These are phyloP conservation scores for Breviolum minutum DNA, from an alignment of 73 alveolate genomes.

Conservation along the genomic window DNA sequence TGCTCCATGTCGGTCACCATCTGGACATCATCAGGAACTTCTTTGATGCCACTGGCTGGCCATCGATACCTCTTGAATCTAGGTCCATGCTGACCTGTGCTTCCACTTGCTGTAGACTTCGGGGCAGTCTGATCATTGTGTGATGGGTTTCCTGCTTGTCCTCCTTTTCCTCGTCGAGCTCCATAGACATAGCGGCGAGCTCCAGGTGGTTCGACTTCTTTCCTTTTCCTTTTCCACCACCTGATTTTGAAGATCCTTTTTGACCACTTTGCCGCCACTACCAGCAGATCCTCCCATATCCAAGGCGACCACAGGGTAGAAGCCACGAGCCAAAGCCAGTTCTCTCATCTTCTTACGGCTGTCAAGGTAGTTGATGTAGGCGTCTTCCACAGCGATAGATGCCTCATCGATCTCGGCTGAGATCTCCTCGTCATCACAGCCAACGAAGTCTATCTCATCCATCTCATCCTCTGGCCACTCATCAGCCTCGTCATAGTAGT, in stretches of 20 bases:
- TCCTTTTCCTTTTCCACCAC: background rate
- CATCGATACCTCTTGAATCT: background rate
- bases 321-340: background rate
- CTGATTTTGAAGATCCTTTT: background rate
- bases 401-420: background rate
- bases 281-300: background rate
- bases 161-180: background rate
- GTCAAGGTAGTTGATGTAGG: constrained; percentile 21
- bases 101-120: background rate
- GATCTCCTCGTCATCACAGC: background rate
- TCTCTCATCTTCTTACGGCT: background rate
- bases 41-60: background rate
- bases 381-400: constrained; percentile 14
- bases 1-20: background rate
- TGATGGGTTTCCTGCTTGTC: background rate
- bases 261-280: background rate
- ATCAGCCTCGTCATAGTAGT: background rate
- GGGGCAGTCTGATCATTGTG: background rate
- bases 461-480: background rate
- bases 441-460: background rate
- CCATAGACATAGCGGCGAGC: background rate
- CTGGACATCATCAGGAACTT: background rate
- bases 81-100: background rate
- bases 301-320: constrained; percentile 9
- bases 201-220: background rate